These are phyloP conservation scores for Asterochloris sp. DNA, from an alignment of 139 green algal species.

Conservation along the genomic window DNA sequence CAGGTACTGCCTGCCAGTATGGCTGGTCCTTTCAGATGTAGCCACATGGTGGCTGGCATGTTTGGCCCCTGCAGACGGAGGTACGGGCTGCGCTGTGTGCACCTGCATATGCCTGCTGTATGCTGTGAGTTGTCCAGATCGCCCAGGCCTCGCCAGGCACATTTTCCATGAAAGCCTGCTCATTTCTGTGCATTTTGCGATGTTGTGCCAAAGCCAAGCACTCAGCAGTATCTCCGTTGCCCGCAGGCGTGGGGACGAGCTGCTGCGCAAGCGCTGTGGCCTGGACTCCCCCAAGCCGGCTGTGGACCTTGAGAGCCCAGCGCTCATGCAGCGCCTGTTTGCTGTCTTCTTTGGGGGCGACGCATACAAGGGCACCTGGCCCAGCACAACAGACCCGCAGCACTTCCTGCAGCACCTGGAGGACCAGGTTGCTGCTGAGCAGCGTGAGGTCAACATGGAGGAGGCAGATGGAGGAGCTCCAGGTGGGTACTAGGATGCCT, in stretches of 20 bases:
- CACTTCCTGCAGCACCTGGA: too few species aligned
- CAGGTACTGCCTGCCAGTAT: too few species aligned
- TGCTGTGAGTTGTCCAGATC: neutral
- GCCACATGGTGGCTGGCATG: neutral
- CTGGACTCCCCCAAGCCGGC: slow-evolving; percentile 35
- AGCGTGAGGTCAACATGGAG: too few species aligned
- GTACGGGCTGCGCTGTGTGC: neutral
- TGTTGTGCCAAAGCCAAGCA: neutral
- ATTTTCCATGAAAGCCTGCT: too few species aligned
- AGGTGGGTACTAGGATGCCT: too few species aligned
- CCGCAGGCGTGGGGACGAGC: slow-evolving; percentile 66
- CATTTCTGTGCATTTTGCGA: neutral
- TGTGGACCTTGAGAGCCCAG: slow-evolving; percentile 65
- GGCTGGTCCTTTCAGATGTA: neutral
- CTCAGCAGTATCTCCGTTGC: slow-evolving; percentile 1
- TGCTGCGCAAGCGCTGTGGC: slow-evolving; percentile 60
- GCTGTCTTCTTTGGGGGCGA: slow-evolving; percentile 57
- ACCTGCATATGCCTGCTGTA: neutral
- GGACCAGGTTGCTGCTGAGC: too few species aligned
- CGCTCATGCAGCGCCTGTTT: slow-evolving; percentile 50
- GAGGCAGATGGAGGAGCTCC: too few species aligned
- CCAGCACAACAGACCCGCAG: neutral
- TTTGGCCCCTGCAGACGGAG: neutral
- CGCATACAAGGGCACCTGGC: slow-evolving; percentile 7
- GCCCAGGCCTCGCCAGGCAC: neutral